Evolutionary conservation across 2,329 filamentous ascomycete genomes (phyloP).

Genomic region (Orbilia blumenaviensis): DNA sequence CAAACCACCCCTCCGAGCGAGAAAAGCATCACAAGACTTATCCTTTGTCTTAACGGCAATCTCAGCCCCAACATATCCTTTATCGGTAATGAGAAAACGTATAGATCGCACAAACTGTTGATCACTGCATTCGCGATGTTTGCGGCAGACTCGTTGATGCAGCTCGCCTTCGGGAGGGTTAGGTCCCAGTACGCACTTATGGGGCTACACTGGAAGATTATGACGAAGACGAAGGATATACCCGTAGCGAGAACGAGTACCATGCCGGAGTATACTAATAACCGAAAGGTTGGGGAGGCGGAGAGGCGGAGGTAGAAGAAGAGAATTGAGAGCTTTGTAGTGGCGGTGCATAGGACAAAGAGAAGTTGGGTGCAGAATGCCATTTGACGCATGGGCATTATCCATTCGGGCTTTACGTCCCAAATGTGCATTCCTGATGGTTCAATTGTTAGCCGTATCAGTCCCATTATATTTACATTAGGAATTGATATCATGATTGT

Average conservation of each 20-base stretch:
- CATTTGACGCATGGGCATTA: constrained; percentile 50
- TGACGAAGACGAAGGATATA: constrained; percentile 34
- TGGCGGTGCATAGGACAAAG: constrained; percentile 48
- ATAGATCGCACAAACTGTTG: constrained; percentile 50
- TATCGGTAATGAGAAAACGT: constrained; percentile 46
- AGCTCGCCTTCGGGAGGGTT: constrained; percentile 21
- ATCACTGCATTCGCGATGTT: constrained; percentile 44
- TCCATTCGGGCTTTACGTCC: constrained; percentile 48
- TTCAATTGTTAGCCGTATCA: neutral
- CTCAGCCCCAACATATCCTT: constrained; percentile 42
- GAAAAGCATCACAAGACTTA: constrained; percentile 45
- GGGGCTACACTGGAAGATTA: constrained; percentile 45
- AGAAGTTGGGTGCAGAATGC: constrained; percentile 47
- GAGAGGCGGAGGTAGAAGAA: constrained; percentile 51
- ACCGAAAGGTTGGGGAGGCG: constrained; percentile 28
- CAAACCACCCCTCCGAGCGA: constrained; percentile 43
- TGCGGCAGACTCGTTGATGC: constrained; percentile 34
- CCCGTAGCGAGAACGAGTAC: constrained; percentile 22
- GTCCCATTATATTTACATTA: neutral
- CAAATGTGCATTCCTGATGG: constrained; percentile 41
- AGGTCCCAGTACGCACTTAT: constrained; percentile 49
- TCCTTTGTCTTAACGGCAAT: constrained; percentile 34
- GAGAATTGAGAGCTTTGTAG: constrained; percentile 50
- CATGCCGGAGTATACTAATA: constrained; percentile 37
- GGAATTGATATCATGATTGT: neutral